Base-by-base conservation (phyloP, 768 basidiomycete species). In the Lenzites betulinus region DNA sequence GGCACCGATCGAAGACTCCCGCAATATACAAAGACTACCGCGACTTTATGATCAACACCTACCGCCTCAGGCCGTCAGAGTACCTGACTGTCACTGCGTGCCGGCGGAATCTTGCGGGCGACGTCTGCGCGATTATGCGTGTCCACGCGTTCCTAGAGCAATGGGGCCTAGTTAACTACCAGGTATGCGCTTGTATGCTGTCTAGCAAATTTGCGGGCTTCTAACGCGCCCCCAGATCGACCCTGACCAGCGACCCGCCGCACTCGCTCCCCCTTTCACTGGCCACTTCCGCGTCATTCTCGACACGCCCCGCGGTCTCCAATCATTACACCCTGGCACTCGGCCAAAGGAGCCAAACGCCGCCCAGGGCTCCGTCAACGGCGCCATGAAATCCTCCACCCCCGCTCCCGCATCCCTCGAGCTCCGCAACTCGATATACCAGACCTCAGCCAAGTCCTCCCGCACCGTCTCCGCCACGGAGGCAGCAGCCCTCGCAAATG, bases 41-140 rank as follows among this genome's bases (percentile, higher is more conserved):
- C 61, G 96, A 99, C 80, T 99, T 99, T 67, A 99, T 99, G 96
- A 86, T 99, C 74, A 98, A 99, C 77, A 95, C 97, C 1, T 98
- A 98, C 75, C 83, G 97, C 51, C 81, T 99, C 39, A 83, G 97
- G 51, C 97, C 97, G 1, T 84, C 83, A 23, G 97, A 99, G 73
- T 99, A 99, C 69, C 82, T 99, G 59, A 99, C 97, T 18, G 92
- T 98, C 59, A 99, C 97, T 1, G 96, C 96, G 1, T 99, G 97
- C 72, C 76, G 97, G 70, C 78, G 97, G 64, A 99, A 99, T 75
- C 75, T 99, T 64, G 96, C 96, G 5, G 97, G 97, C 46, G 97
- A 99, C 73, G 97, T 98, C 7, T 98, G 97, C 69, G 94, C 93
- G 25, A 91, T 99, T 69, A 96, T 98, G 95, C 88, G 97, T 53